Evolutionary conservation across 148 eudicot genomes (phyloP).

Genomic region (Persicaria maculosa): DNA sequence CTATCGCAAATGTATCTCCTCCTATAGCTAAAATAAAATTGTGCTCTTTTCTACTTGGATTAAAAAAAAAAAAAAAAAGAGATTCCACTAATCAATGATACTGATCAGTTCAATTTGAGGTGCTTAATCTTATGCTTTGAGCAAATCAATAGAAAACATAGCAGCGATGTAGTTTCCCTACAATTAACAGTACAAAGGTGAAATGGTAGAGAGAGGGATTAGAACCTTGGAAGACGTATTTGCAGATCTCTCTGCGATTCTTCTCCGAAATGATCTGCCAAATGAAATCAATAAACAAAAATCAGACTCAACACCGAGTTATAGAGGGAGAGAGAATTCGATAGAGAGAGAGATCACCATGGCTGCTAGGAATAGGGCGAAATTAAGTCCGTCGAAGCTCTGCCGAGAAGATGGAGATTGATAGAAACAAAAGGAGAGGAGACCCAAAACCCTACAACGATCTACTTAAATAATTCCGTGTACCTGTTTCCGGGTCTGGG

Average conservation of each 20-base stretch:
- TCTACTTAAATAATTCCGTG: neutral
- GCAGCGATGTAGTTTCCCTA: neutral
- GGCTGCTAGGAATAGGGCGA: neutral
- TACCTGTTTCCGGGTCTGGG: neutral
- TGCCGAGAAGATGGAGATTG: neutral
- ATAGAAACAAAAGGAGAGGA: neutral
- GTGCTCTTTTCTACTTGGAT: too few relatives aligned
- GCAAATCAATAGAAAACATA: neutral
- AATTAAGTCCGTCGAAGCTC: neutral
- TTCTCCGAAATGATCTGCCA: constrained; percentile 74
- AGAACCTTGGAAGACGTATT: constrained; percentile 82
- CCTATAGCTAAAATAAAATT: neutral
- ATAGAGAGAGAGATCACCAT: neutral
- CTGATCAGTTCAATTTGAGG: neutral
- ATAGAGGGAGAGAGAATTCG: neutral
- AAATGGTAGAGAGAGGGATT: neutral
- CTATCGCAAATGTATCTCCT: neutral
- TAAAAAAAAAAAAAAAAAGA: too few relatives aligned
- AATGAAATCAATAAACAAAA: neutral
- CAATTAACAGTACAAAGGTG: neutral
- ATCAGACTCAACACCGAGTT: constrained; percentile 3
- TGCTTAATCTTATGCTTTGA: neutral
- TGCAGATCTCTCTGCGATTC: constrained; percentile 78
- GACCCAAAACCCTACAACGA: neutral
- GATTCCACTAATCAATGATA: neutral